Conservation (phyloP, 306 rosid species). For the Sophora flavescens region DNA sequence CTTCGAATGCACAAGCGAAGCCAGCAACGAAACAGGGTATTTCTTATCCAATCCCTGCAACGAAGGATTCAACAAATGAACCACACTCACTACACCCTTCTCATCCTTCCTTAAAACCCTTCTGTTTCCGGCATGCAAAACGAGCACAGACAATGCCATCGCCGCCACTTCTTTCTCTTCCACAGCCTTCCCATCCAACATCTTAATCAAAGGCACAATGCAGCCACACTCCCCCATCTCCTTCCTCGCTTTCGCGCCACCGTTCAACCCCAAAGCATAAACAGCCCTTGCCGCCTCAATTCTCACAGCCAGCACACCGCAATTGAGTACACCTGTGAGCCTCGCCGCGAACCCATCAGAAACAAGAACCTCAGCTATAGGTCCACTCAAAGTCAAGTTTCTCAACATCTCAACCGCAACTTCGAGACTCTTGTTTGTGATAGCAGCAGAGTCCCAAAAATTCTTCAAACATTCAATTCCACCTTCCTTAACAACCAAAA, state of each 20-base stretch:
- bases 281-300: constrained; percentile 73
- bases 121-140: constrained; percentile 58
- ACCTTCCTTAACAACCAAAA: constrained; percentile 69
- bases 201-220: constrained; percentile 64
- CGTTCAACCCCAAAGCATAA: constrained; percentile 67
- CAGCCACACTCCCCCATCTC: constrained; percentile 88
- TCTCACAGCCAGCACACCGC: constrained; percentile 81
- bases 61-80: constrained; percentile 83
- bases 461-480: constrained; percentile 78
- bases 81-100: constrained; percentile 70
- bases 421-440: constrained; percentile 61
- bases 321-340: constrained; percentile 61
- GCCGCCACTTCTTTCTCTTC: constrained; percentile 87
- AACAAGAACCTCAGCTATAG: constrained; percentile 67
- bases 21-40: constrained; percentile 77
- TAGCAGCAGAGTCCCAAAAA: constrained; percentile 76
- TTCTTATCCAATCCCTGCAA: constrained; percentile 70
- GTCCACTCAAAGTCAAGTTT: constrained; percentile 60
- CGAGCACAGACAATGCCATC: constrained; percentile 72
- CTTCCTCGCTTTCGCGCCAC: constrained; percentile 65
- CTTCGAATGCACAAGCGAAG: constrained; percentile 70
- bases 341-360: constrained; percentile 66
- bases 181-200: constrained; percentile 90
- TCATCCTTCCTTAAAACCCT: constrained; percentile 71
- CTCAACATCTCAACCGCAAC: constrained; percentile 70